Percentiles rank a stretch among this genome's conserved stretches.
phyloP scores from a whole-genome alignment of 2,329 filamentous ascomycete genomes.

The Geosmithia flava region DNA sequence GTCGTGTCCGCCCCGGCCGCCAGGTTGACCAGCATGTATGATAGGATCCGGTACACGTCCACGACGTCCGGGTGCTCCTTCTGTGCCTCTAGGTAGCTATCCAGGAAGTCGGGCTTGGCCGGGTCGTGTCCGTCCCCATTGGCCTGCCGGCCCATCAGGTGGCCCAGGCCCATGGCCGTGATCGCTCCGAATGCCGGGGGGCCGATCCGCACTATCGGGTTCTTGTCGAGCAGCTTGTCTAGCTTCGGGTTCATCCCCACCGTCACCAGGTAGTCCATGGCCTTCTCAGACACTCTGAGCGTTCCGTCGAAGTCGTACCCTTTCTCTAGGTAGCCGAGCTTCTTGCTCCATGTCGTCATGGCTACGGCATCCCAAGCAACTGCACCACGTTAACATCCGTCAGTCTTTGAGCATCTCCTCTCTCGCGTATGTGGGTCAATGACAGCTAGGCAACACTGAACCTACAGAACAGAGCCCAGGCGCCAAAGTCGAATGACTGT shows the following conservation, averaged over 20 bases:
- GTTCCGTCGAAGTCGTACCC: slow-evolving; percentile 7
- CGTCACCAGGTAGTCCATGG: slow-evolving; percentile 17
- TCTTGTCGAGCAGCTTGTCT: slow-evolving; percentile 15
- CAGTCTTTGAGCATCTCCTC: neutral
- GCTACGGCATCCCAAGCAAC: slow-evolving; percentile 27
- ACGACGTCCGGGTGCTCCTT: slow-evolving; percentile 3
- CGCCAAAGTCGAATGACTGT: slow-evolving; percentile 7
- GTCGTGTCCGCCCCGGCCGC: slow-evolving; percentile 20
- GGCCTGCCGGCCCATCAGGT: slow-evolving; percentile 3
- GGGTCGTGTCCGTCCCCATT: slow-evolving; percentile 1
- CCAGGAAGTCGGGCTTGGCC: slow-evolving; percentile 5
- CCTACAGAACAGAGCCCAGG: slow-evolving; percentile 13
- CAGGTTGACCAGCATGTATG: slow-evolving; percentile 14
- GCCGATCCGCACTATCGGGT: slow-evolving; percentile 12
- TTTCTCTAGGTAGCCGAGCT: slow-evolving; percentile 26
- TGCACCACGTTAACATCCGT: neutral
- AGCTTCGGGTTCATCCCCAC: slow-evolving; percentile 11
- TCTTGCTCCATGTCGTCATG: slow-evolving; percentile 23
- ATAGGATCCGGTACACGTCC: slow-evolving; percentile 10
- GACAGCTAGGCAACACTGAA: no score
- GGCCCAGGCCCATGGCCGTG: slow-evolving; percentile 5
- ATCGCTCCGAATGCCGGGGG: slow-evolving; percentile 6
- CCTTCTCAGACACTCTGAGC: slow-evolving; percentile 5
- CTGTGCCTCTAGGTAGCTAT: slow-evolving; percentile 4
- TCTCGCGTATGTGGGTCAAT: neutral